Conservation (phyloP, 2,329 filamentous ascomycete species). For the Ophiobolus disseminans region DNA sequence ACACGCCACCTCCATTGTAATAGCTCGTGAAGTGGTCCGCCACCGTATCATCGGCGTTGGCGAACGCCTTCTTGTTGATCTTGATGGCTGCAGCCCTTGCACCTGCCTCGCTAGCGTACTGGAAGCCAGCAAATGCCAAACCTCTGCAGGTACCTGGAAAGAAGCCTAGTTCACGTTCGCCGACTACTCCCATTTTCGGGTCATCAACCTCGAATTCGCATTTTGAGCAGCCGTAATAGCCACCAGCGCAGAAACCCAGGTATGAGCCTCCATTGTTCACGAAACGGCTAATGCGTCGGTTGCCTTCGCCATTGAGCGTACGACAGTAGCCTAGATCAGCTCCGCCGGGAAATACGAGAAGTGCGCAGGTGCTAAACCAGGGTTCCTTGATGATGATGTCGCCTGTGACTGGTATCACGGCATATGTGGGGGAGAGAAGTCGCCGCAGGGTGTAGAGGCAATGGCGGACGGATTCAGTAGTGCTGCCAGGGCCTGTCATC, state of each 20-base stretch:
- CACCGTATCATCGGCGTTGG: slow-evolving; percentile 54
- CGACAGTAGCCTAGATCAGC: slow-evolving; percentile 93
- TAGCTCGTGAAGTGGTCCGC: slow-evolving; percentile 75
- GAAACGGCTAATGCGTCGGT: slow-evolving; percentile 81
- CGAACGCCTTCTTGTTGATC: slow-evolving; percentile 68
- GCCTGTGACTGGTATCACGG: slow-evolving; percentile 84
- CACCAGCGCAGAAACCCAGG: slow-evolving; percentile 91
- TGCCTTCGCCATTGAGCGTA: slow-evolving; percentile 85
- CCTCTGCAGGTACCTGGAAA: slow-evolving; percentile 88
- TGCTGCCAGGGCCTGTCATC: slow-evolving; percentile 77
- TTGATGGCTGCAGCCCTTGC: slow-evolving; percentile 74
- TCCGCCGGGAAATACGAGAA: slow-evolving; percentile 91
- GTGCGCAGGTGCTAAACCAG: slow-evolving; percentile 84
- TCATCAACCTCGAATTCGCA: slow-evolving; percentile 95
- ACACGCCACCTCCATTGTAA: slow-evolving; percentile 94
- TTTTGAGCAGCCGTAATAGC: slow-evolving; percentile 80
- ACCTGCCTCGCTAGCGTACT: slow-evolving; percentile 86
- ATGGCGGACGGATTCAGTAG: slow-evolving; percentile 86
- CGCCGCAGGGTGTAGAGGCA: slow-evolving; percentile 86
- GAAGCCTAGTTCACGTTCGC: slow-evolving; percentile 83
- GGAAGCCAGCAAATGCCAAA: slow-evolving; percentile 85
- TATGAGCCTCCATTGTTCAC: slow-evolving; percentile 86
- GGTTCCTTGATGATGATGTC: slow-evolving; percentile 86
- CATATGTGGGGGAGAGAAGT: slow-evolving; percentile 88
- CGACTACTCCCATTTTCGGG: slow-evolving; percentile 80